A percentile compares a stretch with the other conserved stretches of the same genome.
phyloP scores from a whole-genome alignment of 1,284 basidiomycete genomes.

The Cryptococcus floricola region DNA sequence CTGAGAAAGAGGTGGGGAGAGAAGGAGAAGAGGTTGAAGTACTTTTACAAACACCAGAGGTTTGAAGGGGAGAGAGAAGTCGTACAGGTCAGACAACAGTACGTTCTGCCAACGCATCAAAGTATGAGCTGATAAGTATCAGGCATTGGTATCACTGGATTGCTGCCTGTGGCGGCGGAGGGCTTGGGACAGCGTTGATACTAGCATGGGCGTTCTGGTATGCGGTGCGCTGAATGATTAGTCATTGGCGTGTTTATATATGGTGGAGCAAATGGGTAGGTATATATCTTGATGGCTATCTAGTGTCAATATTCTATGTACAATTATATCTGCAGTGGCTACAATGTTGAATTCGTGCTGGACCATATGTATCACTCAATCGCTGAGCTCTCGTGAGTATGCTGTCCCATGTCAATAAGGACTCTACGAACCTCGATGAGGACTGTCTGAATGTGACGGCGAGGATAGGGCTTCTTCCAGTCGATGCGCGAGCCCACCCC shows the following conservation, averaged over 20 bases:
- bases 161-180: constrained; percentile 35
- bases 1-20: constrained; percentile 71
- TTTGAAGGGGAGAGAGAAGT: constrained; percentile 24
- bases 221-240: not conserved
- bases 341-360: not conserved
- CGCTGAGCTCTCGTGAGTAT: no score
- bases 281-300: not conserved
- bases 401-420: no score
- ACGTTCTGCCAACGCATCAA: constrained; percentile 12
- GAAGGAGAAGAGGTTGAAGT: constrained; percentile 72
- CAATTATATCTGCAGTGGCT: not conserved
- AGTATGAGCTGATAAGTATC: constrained; percentile 1
- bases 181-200: constrained; percentile 21
- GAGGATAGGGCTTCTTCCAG: constrained; percentile 9
- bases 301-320: not conserved
- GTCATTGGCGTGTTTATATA: not conserved
- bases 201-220: constrained; percentile 11
- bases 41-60: constrained; percentile 52
- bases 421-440: no score
- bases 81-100: constrained; percentile 34
- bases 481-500: constrained; percentile 12
- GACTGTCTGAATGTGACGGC: not conserved
- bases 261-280: not conserved
- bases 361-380: not conserved
- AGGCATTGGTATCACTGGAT: constrained; percentile 37